Evolutionary conservation across 2,329 filamentous ascomycete species (phyloP).

Genomic region (Calonectria pseudoreteaudii): DNA sequence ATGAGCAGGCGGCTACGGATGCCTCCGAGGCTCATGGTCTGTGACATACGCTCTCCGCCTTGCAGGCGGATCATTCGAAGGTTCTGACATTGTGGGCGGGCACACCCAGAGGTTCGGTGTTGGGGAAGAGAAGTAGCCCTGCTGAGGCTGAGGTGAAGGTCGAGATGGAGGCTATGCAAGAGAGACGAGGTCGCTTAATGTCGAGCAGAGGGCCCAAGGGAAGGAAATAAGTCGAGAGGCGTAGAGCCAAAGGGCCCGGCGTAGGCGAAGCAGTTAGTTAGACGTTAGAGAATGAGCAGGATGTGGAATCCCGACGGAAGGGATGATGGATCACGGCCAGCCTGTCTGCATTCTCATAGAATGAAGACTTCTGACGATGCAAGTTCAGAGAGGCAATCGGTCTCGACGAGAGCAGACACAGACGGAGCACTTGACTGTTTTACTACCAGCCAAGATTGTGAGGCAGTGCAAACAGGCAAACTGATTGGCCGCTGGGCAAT

Average conservation of each 20-base stretch:
- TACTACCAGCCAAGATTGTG: slow-evolving; percentile 2
- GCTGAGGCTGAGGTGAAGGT: not conserved
- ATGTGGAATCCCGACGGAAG: slow-evolving; percentile 18
- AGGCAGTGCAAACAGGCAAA: slow-evolving; percentile 7
- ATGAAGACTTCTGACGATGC: not conserved
- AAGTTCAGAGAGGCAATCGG: not conserved
- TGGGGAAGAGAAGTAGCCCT: slow-evolving; percentile 24
- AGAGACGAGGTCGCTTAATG: slow-evolving; percentile 27
- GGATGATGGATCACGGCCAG: slow-evolving; percentile 2
- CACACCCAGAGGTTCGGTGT: slow-evolving; percentile 16
- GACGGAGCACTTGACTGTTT: not conserved
- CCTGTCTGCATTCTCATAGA: slow-evolving; percentile 9
- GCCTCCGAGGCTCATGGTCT: slow-evolving; percentile 15
- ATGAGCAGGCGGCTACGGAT: not conserved
- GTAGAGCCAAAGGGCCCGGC: slow-evolving; percentile 35
- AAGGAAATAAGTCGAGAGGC: slow-evolving; percentile 37
- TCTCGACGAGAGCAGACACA: not conserved
- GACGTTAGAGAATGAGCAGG: slow-evolving; percentile 23
- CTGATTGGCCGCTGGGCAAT: not conserved
- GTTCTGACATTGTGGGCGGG: slow-evolving; percentile 37
- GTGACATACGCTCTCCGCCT: slow-evolving; percentile 42
- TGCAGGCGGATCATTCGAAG: slow-evolving; percentile 33
- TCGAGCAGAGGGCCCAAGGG: slow-evolving; percentile 29
- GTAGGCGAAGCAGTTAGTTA: slow-evolving; percentile 31
- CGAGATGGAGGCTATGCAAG: slow-evolving; percentile 39